phyloP scores from a whole-genome alignment of 192 early-diverging fungal genomes.

The Coemansia sp. region DNA sequence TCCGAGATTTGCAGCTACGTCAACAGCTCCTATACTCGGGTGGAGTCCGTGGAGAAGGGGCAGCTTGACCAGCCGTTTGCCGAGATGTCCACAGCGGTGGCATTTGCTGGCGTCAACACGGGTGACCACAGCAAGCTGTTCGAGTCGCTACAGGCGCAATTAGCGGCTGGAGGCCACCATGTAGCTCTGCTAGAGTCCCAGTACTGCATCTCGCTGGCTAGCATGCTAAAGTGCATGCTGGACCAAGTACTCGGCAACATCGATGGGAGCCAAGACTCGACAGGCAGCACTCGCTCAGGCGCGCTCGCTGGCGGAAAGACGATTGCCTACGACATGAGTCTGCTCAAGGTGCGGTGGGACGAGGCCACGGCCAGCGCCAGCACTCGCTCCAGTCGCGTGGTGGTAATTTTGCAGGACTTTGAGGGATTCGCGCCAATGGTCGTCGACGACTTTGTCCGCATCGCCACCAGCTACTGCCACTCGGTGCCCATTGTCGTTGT shows the following conservation, averaged over 20 bases:
- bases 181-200: conserved; percentile 72
- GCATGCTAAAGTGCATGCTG: conserved; percentile 66
- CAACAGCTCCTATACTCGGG: conserved; percentile 51
- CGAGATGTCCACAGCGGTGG: conserved; percentile 73
- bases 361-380: background rate
- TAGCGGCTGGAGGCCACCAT: conserved; percentile 37
- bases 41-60: conserved; percentile 32
- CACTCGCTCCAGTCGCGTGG: conserved; percentile 52
- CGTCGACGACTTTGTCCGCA: conserved; percentile 73
- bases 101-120: conserved; percentile 74
- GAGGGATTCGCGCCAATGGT: conserved; percentile 77
- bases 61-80: conserved; percentile 60
- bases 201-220: conserved; percentile 66
- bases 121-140: conserved; percentile 79
- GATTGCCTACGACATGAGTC: conserved; percentile 67
- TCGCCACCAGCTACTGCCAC: conserved; percentile 67
- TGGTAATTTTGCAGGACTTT: conserved; percentile 86
- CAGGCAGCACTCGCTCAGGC: conserved; percentile 23
- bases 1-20: conserved; percentile 67
- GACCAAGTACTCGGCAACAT: conserved; percentile 62
- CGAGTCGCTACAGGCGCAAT: conserved; percentile 60
- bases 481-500: conserved; percentile 78
- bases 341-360: conserved; percentile 70
- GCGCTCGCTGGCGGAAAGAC: conserved; percentile 35
- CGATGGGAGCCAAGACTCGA: background rate